phyloP scores from a whole-genome alignment of 2,329 filamentous ascomycete genomes.

The Xylaria sp. region DNA sequence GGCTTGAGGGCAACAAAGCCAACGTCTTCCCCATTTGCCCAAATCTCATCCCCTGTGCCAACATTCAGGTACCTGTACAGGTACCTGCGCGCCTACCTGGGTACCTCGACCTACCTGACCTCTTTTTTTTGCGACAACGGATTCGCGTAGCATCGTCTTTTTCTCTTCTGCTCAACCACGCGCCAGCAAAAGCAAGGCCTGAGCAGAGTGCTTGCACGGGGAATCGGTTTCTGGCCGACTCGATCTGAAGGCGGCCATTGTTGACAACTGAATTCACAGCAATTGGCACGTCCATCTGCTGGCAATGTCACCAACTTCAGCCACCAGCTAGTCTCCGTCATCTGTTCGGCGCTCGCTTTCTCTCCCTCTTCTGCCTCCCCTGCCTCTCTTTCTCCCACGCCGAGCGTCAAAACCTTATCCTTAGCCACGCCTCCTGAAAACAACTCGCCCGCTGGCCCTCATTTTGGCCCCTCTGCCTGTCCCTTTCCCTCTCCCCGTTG shows the following conservation, averaged over 20 bases:
- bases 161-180: conserved; percentile 28
- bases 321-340: conserved; percentile 36
- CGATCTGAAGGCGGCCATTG: conserved; percentile 22
- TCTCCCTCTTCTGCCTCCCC: neutral
- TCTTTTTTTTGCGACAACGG: conserved; percentile 37
- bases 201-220: conserved; percentile 6
- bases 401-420: neutral
- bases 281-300: conserved; percentile 36
- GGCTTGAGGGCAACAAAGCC: neutral
- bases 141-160: conserved; percentile 35
- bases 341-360: conserved; percentile 25
- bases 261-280: conserved; percentile 22
- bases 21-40: neutral
- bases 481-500: neutral
- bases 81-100: conserved; percentile 24
- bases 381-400: conserved; percentile 7
- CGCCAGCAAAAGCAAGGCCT: conserved; percentile 20
- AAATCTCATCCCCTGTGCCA: neutral
- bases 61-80: conserved; percentile 6
- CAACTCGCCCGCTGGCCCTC: neutral
- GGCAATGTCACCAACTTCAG: conserved; percentile 40
- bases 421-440: neutral
- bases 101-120: conserved; percentile 21
- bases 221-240: neutral
- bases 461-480: neutral